A percentile compares a stretch with the other conserved stretches of the same genome.
These are phyloP conservation scores for Taphrina confusa DNA, from an alignment of 1,139 yeast genomes.

Conservation along the genomic window DNA sequence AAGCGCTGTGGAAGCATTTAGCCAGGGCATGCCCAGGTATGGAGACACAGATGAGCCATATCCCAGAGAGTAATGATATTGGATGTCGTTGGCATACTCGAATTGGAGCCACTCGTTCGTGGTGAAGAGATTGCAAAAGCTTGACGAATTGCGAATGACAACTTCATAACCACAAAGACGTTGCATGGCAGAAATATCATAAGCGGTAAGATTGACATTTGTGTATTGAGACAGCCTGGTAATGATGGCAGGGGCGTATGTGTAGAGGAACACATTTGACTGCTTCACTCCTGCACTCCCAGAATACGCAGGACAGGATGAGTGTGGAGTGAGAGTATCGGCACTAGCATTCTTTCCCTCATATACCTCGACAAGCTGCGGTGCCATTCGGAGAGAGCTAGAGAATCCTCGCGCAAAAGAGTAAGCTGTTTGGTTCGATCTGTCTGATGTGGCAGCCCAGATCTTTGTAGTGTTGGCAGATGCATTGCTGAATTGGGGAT, in stretches of 20 bases:
- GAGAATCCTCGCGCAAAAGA: conserved; percentile 18
- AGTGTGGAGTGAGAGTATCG: conserved; percentile 12
- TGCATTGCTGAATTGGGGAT: conserved; percentile 21
- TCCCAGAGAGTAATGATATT: conserved; percentile 14
- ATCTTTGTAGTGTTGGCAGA: conserved; percentile 18
- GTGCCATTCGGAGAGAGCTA: conserved; percentile 6
- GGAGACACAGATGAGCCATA: conserved; percentile 12
- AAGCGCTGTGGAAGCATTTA: conserved; percentile 7
- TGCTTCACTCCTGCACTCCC: conserved; percentile 20
- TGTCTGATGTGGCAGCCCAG: conserved; percentile 16
- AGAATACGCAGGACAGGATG: conserved; percentile 18
- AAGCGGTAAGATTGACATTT: conserved; percentile 12
- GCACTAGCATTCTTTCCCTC: conserved; percentile 24
- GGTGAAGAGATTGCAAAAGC: conserved; percentile 6
- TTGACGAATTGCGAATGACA: conserved; percentile 8
- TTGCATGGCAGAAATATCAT: conserved; percentile 19
- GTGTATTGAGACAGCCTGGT: neutral
- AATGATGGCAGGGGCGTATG: conserved; percentile 11
- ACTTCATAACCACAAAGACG: conserved; percentile 11
- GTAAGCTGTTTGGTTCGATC: conserved; percentile 14
- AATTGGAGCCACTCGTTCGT: conserved; percentile 12
- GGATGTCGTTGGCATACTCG: conserved; percentile 18
- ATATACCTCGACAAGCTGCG: conserved; percentile 6
- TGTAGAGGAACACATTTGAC: conserved; percentile 14
- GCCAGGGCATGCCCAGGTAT: conserved; percentile 20